Evolutionary conservation across 1,284 basidiomycete species (phyloP), one percentile per base, ranked within the genome.

Genomic region (Leucoagaricus sp.): DNA sequence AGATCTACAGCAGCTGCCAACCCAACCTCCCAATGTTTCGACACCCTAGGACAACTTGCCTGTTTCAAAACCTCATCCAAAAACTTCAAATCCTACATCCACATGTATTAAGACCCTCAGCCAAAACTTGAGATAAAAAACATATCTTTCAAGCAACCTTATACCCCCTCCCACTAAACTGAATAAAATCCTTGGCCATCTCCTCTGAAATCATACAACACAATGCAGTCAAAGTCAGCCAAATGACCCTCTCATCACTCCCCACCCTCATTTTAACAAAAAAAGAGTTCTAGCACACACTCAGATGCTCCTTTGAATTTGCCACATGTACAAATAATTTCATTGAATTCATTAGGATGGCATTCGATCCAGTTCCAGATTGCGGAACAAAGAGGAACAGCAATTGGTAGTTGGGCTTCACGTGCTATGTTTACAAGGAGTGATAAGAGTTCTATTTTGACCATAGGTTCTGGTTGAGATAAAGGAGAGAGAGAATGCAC

Each of bases 311-410:
- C 91, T 58, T 95, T 93, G 13, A 92, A 75, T 48, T 78, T 79
- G 34, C 87, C 85, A 46, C 85, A 79, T 12, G 78, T 75, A 7
- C 82, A 78, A 40, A 93, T 79, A 3, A 87, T 78, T 3, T 89
- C 86, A 51, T 89, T 87, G 68, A 88, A 97, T 66, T 98, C 93
- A 9, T 78, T 73, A 0, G 93, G 91, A 66, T 89, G 91, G 15
- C 86, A 79, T 47, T 92, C 87, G 49, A 97, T 89, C 94, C 94
- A 98, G 59, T 92, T 93, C 94, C 94, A 96, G 28, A 97, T 80
- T 0, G 92, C 92, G 33, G 84, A 81, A 13, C 93, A 85, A 31
- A 98, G 77, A 17, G 89, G 86, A 5, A 84, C 75, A 0, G 93
- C 87, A 31, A 95, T 79, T 0, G 89, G 85, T 3, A 83, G 73